phyloP scores from a whole-genome alignment of 306 rosid genomes.

The Ormosia semicastrata region DNA sequence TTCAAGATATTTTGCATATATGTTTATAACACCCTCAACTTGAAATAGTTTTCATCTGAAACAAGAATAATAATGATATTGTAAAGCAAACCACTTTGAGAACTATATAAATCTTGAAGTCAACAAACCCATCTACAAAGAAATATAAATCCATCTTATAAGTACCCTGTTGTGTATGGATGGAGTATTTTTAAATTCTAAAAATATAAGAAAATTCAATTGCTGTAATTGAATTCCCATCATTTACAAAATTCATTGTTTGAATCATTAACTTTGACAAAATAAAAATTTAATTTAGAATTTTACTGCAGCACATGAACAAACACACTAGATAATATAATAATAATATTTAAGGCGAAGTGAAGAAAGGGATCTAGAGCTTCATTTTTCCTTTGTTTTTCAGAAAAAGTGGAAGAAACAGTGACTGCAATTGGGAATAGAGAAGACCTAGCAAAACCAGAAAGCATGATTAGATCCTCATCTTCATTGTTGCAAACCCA shows the following conservation, averaged over 20 bases:
- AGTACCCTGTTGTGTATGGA: neutral
- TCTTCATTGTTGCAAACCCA: neutral
- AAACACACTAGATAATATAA: neutral
- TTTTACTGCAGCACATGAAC: neutral
- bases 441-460: neutral
- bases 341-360: too few relatives aligned
- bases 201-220: neutral
- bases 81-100: neutral
- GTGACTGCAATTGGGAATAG: neutral
- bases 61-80: neutral
- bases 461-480: neutral
- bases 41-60: constrained; percentile 11
- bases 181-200: neutral
- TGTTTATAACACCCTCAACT: neutral
- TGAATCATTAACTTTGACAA: neutral
- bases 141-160: neutral
- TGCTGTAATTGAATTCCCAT: neutral
- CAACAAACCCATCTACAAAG: neutral
- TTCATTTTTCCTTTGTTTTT: neutral
- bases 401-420: neutral
- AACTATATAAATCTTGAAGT: neutral
- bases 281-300: neutral
- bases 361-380: neutral
- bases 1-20: neutral
- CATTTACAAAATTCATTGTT: neutral